These are phyloP conservation scores for Microbotryomycetes sp. DNA, from an alignment of 1,284 basidiomycete species.

Conservation along the genomic window DNA sequence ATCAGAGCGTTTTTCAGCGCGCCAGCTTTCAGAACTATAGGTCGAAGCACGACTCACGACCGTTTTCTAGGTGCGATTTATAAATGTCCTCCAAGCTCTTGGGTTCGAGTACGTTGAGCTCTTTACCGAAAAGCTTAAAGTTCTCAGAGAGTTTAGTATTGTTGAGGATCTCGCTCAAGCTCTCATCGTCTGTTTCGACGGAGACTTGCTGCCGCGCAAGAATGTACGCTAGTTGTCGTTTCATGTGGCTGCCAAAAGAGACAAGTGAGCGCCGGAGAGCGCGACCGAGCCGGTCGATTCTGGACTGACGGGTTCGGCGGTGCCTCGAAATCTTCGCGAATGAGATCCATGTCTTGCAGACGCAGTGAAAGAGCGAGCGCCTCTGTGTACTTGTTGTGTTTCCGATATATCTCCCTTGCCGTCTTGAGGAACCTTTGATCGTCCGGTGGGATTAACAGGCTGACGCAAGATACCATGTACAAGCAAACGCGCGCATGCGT, in stretches of 20 bases:
- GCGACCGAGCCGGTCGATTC: neutral
- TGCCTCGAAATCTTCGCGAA: slow-evolving; percentile 76
- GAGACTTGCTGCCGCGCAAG: slow-evolving; percentile 86
- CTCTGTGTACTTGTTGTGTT: slow-evolving; percentile 82
- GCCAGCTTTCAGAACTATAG: no score
- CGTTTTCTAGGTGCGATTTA: slow-evolving; percentile 90
- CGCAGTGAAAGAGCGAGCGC: slow-evolving; percentile 82
- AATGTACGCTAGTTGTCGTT: slow-evolving; percentile 88
- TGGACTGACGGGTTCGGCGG: slow-evolving; percentile 69
- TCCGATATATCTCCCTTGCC: slow-evolving; percentile 82
- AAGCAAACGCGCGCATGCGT: slow-evolving; percentile 90
- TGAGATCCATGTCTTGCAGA: slow-evolving; percentile 70
- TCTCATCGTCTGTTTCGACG: slow-evolving; percentile 68
- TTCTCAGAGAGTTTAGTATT: slow-evolving; percentile 74
- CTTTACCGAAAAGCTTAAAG: slow-evolving; percentile 90
- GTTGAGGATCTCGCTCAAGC: slow-evolving; percentile 63
- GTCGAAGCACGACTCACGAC: slow-evolving; percentile 49
- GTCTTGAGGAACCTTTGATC: slow-evolving; percentile 84
- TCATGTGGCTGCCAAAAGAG: slow-evolving; percentile 61
- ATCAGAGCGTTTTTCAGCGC: no score
- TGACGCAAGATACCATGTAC: slow-evolving; percentile 96
- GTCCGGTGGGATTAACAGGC: slow-evolving; percentile 86
- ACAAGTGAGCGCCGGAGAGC: slow-evolving; percentile 10
- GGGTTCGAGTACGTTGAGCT: slow-evolving; percentile 82
- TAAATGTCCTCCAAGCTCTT: slow-evolving; percentile 95